Base-by-base conservation (phyloP, 2,329 filamentous ascomycete genomes). In the Stachybotrys chartarum region DNA sequence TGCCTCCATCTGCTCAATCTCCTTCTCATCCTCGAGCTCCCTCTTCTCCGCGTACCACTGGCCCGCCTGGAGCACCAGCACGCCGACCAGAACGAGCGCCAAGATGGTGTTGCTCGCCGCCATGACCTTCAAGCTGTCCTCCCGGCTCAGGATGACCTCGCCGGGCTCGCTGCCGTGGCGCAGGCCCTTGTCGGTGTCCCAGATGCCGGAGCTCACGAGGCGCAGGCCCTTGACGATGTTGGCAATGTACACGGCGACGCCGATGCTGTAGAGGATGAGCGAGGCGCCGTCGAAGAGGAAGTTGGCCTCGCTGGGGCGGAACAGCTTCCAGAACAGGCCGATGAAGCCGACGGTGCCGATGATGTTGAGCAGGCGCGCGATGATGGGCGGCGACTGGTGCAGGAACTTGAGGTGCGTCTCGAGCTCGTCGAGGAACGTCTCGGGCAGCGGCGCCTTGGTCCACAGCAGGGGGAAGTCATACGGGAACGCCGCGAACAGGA, bases 1-100 rank as follows among this genome's bases (percentile, higher is more conserved):
- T 17, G 60, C 53, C 50, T 63, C 59, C 54, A 64, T 64, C 62
- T 66, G 64, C 60, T 70, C 64, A 60, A 87, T 79, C 68, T 84
- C 81, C 66, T 83, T 84, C 55, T 82, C 79, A 72, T 97, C 92
- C 69, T 92, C 88, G 66, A 81, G 80, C 73, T 97, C 92, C 76
- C 95, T 95, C 68, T 90, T 82, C 81, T 97, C 92, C 30, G 94
- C 94, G 75, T 99, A 99, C 94, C 93, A 97, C 80, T 97, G 91
- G 11, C 94, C 94, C 18, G 91, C 91, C 82, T 99, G 94, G 67
- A 99, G 75, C 39, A 97, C 90, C 61, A 99, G 71, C 10, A 99
- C 90, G 6, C 94, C 94, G 3, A 97, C 86, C 54, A 99, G 75
- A 32, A 99, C 91, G 49, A 99, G 81, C 42, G 93, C 94, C 56